These are phyloP conservation scores for Globomyces pollinis-pini DNA, from an alignment of 192 early-diverging fungal genomes.

Conservation along the genomic window DNA sequence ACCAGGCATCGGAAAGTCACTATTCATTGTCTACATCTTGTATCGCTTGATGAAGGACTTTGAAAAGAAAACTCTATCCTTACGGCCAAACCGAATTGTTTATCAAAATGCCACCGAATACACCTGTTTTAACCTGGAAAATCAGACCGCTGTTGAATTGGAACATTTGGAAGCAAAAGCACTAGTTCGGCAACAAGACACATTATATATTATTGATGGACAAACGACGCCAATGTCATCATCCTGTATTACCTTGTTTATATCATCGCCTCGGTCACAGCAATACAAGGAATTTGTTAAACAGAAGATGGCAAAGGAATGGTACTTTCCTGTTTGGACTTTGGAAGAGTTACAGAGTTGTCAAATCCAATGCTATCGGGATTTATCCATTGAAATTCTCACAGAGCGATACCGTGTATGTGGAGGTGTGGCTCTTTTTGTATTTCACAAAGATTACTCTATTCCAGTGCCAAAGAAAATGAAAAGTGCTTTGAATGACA, in stretches of 20 bases:
- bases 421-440: constrained; percentile 20
- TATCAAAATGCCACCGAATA: constrained; percentile 7
- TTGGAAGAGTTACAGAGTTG: constrained; percentile 13
- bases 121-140: neutral
- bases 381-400: constrained; percentile 1
- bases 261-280: constrained; percentile 16
- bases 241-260: constrained; percentile 14
- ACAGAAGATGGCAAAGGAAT: constrained; percentile 10
- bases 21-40: constrained; percentile 22
- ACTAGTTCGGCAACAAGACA: constrained; percentile 14
- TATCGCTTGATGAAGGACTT: constrained; percentile 17
- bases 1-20: constrained; percentile 23
- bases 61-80: constrained; percentile 1
- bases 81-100: constrained; percentile 2
- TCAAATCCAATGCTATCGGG: constrained; percentile 11
- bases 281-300: constrained; percentile 16
- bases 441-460: constrained; percentile 15
- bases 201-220: constrained; percentile 20
- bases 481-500: constrained; percentile 12
- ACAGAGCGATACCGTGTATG: constrained; percentile 15
- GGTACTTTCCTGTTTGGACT: constrained; percentile 21
- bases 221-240: constrained; percentile 10
- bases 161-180: neutral
- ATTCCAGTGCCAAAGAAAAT: neutral
- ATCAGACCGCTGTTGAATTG: neutral